phyloP scores from a whole-genome alignment of 108 stramenopile species.

The Mayamaea pseudoterrestris region DNA sequence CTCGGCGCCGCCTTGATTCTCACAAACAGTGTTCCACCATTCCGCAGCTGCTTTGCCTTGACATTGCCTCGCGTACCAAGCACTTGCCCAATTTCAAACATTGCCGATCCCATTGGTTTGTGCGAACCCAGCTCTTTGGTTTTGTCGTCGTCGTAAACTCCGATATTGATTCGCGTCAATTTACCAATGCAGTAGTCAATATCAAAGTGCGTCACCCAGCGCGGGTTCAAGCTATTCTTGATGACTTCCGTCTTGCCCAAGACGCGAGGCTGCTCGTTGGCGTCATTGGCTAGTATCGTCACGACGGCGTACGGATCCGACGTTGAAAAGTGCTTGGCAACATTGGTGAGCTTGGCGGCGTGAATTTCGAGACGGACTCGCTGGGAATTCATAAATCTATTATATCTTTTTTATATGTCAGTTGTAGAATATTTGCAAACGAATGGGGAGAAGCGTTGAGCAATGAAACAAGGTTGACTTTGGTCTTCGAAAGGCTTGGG shows the following conservation, averaged over 20 bases:
- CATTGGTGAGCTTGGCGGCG: constrained; percentile 53
- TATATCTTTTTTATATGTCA: too few species aligned
- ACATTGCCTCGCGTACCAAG: constrained; percentile 53
- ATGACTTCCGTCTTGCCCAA: constrained; percentile 71
- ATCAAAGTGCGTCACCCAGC: constrained; percentile 40
- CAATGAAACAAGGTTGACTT: too few species aligned
- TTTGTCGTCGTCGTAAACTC: constrained; percentile 37
- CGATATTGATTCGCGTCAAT: constrained; percentile 30
- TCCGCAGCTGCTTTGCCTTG: constrained; percentile 57
- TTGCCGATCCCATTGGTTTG: constrained; percentile 40
- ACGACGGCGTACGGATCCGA: constrained; percentile 72
- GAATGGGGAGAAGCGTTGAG: too few species aligned
- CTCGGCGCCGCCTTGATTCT: constrained; percentile 23
- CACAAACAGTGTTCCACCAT: constrained; percentile 31
- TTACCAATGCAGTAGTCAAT: constrained; percentile 54
- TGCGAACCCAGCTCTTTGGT: constrained; percentile 17
- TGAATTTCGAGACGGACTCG: constrained; percentile 13
- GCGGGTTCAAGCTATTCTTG: constrained; percentile 47
- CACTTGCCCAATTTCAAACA: constrained; percentile 66
- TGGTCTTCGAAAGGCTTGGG: too few species aligned
- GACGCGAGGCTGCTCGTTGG: constrained; percentile 54
- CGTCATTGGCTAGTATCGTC: constrained; percentile 47
- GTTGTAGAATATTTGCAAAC: too few species aligned
- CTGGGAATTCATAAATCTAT: too few species aligned
- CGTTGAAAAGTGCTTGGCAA: constrained; percentile 45